Percentiles rank a stretch among this genome's conserved stretches.
Evolutionary conservation across 768 basidiomycete species (phyloP).

Genomic region (Rhodotorula paludigena): DNA sequence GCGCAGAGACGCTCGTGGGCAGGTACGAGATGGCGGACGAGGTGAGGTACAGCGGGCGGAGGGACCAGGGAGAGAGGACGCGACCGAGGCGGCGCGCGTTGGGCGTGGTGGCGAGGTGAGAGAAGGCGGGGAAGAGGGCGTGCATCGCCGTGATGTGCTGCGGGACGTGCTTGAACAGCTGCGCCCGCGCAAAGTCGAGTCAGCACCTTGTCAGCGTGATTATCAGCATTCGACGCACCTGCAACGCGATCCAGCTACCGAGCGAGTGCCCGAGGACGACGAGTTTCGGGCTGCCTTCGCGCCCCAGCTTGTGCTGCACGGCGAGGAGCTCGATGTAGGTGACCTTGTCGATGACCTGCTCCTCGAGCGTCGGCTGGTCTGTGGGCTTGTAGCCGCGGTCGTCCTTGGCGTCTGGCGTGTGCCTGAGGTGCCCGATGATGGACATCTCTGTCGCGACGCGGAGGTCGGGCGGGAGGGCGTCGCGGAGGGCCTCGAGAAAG

Average conservation of each 20-base stretch:
- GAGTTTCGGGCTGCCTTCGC: conserved; percentile 44
- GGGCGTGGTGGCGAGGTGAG: conserved; percentile 60
- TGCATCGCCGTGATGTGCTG: conserved; percentile 53
- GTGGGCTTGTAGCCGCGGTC: conserved; percentile 5
- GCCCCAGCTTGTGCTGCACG: neutral
- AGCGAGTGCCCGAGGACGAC: conserved; percentile 65
- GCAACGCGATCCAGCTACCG: conserved; percentile 63
- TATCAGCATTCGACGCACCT: conserved; percentile 50
- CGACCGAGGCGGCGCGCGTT: conserved; percentile 58
- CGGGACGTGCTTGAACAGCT: conserved; percentile 54
- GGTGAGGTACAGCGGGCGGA: conserved; percentile 25
- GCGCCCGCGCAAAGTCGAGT: neutral
- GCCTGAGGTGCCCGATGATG: conserved; percentile 56
- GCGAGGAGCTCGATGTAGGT: conserved; percentile 55
- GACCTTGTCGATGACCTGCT: conserved; percentile 53
- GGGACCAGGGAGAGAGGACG: conserved; percentile 22
- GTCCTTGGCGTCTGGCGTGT: conserved; percentile 41
- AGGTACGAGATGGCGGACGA: conserved; percentile 24
- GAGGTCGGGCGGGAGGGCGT: conserved; percentile 32
- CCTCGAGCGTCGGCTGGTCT: conserved; percentile 20
- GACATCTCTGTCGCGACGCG: conserved; percentile 33
- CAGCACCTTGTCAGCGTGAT: conserved; percentile 13
- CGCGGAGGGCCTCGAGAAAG: conserved; percentile 58
- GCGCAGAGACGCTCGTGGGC: conserved; percentile 1
- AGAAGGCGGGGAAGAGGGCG: conserved; percentile 67